These are phyloP conservation scores for Balamuthia mandrillaris DNA, from an alignment of 208 protist genomes.

Conservation along the genomic window DNA sequence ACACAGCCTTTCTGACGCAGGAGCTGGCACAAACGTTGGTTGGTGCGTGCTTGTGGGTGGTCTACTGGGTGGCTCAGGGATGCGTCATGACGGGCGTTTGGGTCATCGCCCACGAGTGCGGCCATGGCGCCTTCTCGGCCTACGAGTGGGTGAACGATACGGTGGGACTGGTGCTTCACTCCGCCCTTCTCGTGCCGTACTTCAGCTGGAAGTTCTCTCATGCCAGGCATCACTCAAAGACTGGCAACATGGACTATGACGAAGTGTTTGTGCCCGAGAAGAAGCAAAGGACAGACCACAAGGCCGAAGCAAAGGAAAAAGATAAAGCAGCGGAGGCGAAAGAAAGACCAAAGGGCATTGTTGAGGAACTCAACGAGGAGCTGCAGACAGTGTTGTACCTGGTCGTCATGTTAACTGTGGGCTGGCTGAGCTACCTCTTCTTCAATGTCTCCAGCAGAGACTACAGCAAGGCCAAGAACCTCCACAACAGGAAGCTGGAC, in stretches of 20 bases:
- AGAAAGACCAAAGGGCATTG: no score
- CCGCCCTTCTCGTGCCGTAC: conserved; percentile 57
- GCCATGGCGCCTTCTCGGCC: conserved; percentile 84
- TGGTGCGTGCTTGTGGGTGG: background rate
- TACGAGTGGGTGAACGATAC: conserved; percentile 75
- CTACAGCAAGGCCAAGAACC: background rate
- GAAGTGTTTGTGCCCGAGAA: conserved; percentile 16
- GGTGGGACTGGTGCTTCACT: conserved; percentile 84
- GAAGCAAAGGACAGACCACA: conserved; percentile 70
- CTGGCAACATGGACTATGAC: conserved; percentile 77
- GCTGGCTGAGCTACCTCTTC: background rate
- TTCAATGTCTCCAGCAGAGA: background rate
- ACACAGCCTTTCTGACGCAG: no score
- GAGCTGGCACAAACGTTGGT: background rate
- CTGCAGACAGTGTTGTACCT: no score
- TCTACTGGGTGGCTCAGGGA: conserved; percentile 41
- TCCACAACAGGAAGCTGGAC: background rate
- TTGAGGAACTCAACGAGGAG: no score
- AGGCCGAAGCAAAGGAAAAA: background rate
- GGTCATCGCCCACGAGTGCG: conserved; percentile 91
- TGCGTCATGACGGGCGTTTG: conserved; percentile 82
- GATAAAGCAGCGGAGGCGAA: conserved; percentile 25
- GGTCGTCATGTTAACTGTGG: background rate
- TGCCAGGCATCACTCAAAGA: conserved; percentile 88
- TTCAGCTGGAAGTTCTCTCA: conserved; percentile 87